Base-by-base conservation (phyloP, 768 basidiomycete species). In the Sistotremastrum niveocremeum region DNA sequence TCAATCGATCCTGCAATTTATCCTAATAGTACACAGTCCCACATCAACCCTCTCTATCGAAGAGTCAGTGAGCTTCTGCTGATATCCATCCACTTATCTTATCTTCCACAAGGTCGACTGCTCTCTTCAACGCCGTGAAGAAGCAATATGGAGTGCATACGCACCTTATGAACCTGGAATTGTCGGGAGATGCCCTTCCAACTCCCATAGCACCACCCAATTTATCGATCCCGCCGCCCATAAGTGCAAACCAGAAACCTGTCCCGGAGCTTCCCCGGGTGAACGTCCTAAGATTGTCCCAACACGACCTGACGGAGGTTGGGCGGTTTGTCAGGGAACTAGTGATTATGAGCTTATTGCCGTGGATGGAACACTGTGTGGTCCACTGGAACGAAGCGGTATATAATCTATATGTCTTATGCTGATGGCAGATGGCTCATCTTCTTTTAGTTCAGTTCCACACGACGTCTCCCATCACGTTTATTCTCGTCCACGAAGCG, bases 291-390 rank as follows among this genome's bases (percentile, higher is more conserved):
- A 62, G 65, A 33, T 65, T 91, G 65, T 68, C 66, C 6, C 79
- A 88, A 54, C 63, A 65, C 41, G 90, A 94, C 63, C 82, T 88
- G 9, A 73, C 81, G 45, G 73, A 77, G 53, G 74, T 79, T 5
- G 78, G 79, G 0, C 74, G 76, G 45, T 89, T 97, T 55, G 73
- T 87, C 7, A 74, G 90, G 39, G 93, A 95, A 60, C 83, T 97
- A 53, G 70, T 88, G 3, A 79, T 81, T 7, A 88, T 85, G 78
- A 91, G 85, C 57, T 62, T 98, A 39, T 61, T 97, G 3, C 93
- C 93, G 1, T 97, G 87, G 87, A 93, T 98, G 88, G 94, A 98
- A 65, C 87, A 82, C 56, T 82, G 81, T 60, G 84, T 93, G 4
- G 53, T 88, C 40, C 87, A 94, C 51, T 94, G 91, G 88, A 97